Percentiles rank a stretch among this genome's conserved stretches.
Evolutionary conservation across 345 rosid species (phyloP).

Genomic region (Raphanus raphanistrum): DNA sequence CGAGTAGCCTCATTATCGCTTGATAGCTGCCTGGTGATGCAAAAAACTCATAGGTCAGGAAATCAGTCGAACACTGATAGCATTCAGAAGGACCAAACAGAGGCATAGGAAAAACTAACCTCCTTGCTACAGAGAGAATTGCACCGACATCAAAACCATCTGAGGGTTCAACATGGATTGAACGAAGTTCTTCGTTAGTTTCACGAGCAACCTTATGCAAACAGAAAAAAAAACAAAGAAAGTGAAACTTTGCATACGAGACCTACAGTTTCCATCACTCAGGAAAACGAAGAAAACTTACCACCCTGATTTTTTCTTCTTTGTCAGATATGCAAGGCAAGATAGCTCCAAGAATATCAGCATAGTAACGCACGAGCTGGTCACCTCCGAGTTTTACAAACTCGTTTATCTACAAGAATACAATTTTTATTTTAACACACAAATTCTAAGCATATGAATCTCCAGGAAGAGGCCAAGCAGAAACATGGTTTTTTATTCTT

Average conservation of each 20-base stretch:
- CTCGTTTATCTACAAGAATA: constrained; percentile 76
- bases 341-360: constrained; percentile 94
- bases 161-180: constrained; percentile 74
- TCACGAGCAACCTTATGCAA: constrained; percentile 88
- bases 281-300: constrained; percentile 44
- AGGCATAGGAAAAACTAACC: constrained; percentile 49
- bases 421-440: background rate
- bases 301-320: constrained; percentile 99
- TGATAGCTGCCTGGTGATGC: constrained; percentile 57
- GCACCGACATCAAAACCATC: constrained; percentile 88
- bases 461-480: constrained; percentile 4
- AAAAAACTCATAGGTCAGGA: constrained; percentile 32
- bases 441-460: constrained; percentile 20
- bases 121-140: constrained; percentile 86
- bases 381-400: constrained; percentile 99
- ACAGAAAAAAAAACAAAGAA: constrained; percentile 17
- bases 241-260: constrained; percentile 12
- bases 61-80: constrained; percentile 10
- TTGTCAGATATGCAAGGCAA: constrained; percentile 97
- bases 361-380: constrained; percentile 94
- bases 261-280: constrained; percentile 15
- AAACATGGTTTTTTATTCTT: constrained; percentile 26
- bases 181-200: constrained; percentile 97
- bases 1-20: constrained; percentile 87
- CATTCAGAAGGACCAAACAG: constrained; percentile 2